These are phyloP conservation scores for Leccinum longicurvipes DNA, from an alignment of 768 basidiomycete genomes.

Conservation along the genomic window DNA sequence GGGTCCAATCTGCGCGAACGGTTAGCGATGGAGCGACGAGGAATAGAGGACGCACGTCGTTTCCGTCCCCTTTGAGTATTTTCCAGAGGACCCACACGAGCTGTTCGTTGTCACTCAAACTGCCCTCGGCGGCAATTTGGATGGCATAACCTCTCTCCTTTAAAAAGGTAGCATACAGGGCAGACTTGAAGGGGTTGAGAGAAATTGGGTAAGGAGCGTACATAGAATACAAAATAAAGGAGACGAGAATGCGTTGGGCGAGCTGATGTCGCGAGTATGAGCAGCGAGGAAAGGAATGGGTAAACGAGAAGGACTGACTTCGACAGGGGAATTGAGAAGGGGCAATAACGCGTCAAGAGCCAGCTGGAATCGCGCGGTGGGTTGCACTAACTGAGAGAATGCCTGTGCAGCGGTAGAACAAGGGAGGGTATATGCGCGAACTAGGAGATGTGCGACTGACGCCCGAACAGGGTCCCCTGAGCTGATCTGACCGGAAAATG, in stretches of 20 bases:
- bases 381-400: constrained; percentile 72
- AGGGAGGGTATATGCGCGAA: constrained; percentile 62
- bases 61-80: constrained; percentile 78
- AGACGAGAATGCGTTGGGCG: constrained; percentile 70
- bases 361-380: constrained; percentile 75
- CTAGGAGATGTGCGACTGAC: constrained; percentile 65
- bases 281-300: constrained; percentile 14
- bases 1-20: constrained; percentile 62
- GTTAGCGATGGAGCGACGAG: constrained; percentile 4
- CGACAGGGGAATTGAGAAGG: constrained; percentile 53
- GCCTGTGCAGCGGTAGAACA: constrained; percentile 77
- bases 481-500: constrained; percentile 28
- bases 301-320: constrained; percentile 41
- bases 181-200: constrained; percentile 80
- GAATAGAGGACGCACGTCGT: constrained; percentile 49
- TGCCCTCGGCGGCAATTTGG: constrained; percentile 42
- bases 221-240: constrained; percentile 76
- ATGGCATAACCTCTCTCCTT: constrained; percentile 65
- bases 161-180: constrained; percentile 61
- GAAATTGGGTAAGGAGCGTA: constrained; percentile 78
- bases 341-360: constrained; percentile 80
- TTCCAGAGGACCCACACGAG: constrained; percentile 88
- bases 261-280: constrained; percentile 40
- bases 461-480: constrained; percentile 48
- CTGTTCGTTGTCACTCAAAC: constrained; percentile 64